phyloP scores from a whole-genome alignment of 805 yeast species.

The Candida namnaoensis region DNA sequence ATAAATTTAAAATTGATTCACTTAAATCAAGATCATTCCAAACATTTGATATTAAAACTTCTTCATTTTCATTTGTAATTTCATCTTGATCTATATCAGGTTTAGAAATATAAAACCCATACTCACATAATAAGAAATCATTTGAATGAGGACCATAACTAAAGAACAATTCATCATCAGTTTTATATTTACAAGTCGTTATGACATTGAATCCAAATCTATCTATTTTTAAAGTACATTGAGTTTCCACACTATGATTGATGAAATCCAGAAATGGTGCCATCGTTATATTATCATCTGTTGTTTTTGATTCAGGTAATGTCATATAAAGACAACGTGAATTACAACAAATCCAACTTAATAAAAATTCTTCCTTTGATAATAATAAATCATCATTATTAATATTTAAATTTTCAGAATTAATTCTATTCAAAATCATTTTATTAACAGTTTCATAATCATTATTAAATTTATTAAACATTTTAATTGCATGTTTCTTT shows the following conservation, averaged over 20 bases:
- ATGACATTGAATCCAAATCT: constrained; percentile 44
- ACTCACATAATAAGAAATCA: constrained; percentile 74
- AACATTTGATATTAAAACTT: constrained; percentile 41
- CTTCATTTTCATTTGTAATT: constrained; percentile 32
- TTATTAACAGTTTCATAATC: constrained; percentile 35
- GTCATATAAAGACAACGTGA: constrained; percentile 84
- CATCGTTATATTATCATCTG: constrained; percentile 69
- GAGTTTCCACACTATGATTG: constrained; percentile 53
- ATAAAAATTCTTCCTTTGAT: constrained; percentile 27
- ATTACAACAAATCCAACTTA: constrained; percentile 85
- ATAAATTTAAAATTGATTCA: constrained; percentile 24
- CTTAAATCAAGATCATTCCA: constrained; percentile 72
- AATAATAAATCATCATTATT: not conserved
- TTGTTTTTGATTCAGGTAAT: constrained; percentile 41
- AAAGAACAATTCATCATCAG: constrained; percentile 53
- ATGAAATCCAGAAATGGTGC: constrained; percentile 89
- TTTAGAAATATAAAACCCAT: constrained; percentile 59
- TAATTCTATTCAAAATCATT: constrained; percentile 3
- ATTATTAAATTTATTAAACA: constrained; percentile 28
- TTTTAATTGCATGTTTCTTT: constrained; percentile 28
- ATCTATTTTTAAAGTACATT: constrained; percentile 41
- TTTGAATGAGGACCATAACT: constrained; percentile 88
- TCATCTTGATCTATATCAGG: constrained; percentile 64
- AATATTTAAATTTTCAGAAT: constrained; percentile 3
- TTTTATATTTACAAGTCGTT: constrained; percentile 23